Conservation (phyloP, 2,329 filamentous ascomycete genomes). For the Nigrospora sphaerica region DNA sequence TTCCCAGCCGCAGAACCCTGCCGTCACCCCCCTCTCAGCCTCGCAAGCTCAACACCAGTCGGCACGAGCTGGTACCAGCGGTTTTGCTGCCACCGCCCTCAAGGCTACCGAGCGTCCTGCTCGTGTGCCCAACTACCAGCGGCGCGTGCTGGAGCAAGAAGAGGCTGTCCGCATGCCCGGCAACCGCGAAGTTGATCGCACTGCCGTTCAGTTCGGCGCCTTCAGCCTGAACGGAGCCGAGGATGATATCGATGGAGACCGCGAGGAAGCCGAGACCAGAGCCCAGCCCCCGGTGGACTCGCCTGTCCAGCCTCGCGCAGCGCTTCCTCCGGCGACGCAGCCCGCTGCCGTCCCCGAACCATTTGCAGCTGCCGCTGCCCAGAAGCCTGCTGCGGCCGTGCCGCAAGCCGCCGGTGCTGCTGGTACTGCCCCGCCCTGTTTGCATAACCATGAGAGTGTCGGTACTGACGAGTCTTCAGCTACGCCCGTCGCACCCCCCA, state of each 20-base stretch:
- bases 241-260: conserved; percentile 86
- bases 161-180: conserved; percentile 98
- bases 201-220: conserved; percentile 92
- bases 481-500: conserved; percentile 19
- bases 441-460: neutral
- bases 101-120: conserved; percentile 64
- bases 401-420: conserved; percentile 25
- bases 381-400: conserved; percentile 45
- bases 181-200: conserved; percentile 87
- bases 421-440: conserved; percentile 15
- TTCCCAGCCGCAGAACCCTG: conserved; percentile 42
- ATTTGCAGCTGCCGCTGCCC: conserved; percentile 35
- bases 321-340: conserved; percentile 66
- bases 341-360: conserved; percentile 47
- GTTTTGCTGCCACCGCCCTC: conserved; percentile 72
- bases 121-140: conserved; percentile 74
- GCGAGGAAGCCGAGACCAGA: conserved; percentile 91
- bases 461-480: conserved; percentile 16
- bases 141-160: conserved; percentile 86
- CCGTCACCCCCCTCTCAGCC: conserved; percentile 59
- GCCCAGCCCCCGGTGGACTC: conserved; percentile 91
- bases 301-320: conserved; percentile 78
- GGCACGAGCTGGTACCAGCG: conserved; percentile 56
- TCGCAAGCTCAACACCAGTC: conserved; percentile 53
- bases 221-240: conserved; percentile 81